These are phyloP conservation scores for Scutellaria baicalensis DNA, from an alignment of 257 asterid genomes.

Conservation along the genomic window DNA sequence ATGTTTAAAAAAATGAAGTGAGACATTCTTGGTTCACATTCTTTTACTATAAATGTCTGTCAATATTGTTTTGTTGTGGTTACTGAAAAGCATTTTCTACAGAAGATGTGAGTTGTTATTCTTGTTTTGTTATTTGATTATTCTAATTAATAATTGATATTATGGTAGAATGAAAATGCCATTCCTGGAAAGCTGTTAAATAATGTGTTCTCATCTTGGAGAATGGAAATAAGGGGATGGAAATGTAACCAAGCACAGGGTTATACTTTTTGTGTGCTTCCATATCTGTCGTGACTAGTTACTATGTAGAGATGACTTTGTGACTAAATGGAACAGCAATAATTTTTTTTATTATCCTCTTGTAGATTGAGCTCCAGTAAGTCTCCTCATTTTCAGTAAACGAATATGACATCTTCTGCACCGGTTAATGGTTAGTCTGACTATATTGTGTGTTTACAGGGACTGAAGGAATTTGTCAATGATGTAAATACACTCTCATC, in stretches of 20 bases:
- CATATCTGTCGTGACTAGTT: not conserved
- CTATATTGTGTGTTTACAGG: conserved; percentile 34
- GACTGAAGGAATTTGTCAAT: conserved; percentile 72
- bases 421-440: not conserved
- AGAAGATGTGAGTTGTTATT: too few species aligned
- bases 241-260: too few species aligned
- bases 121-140: too few species aligned
- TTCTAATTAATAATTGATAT: too few species aligned
- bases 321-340: not conserved
- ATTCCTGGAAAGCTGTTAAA: too few species aligned
- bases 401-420: not conserved
- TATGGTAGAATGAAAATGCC: too few species aligned
- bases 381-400: not conserved
- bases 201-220: too few species aligned
- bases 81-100: too few species aligned
- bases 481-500: conserved; percentile 73
- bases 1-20: too few species aligned
- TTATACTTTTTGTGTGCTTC: not conserved
- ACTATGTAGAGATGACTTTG: not conserved
- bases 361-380: not conserved
- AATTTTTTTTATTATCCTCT: not conserved
- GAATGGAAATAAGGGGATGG: not conserved
- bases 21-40: too few species aligned
- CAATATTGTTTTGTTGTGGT: too few species aligned
- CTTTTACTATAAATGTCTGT: too few species aligned